Evolutionary conservation across 441 rosid species (phyloP).

Genomic region (Eruca vesicaria): DNA sequence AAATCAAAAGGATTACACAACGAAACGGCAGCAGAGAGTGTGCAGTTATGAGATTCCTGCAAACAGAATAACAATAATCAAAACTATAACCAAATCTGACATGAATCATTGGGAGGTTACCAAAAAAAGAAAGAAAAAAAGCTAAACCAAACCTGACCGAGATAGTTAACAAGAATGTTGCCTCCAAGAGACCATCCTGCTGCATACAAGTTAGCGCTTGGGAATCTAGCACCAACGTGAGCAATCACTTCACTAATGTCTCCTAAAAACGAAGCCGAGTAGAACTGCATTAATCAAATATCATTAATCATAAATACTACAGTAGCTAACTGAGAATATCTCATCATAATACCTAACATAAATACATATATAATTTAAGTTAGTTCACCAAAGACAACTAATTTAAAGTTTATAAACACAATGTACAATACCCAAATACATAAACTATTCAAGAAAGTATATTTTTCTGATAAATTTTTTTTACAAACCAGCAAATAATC

Average conservation of each 20-base stretch:
- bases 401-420: too few species aligned
- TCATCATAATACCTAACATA: too few species aligned
- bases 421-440: too few species aligned
- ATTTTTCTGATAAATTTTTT: too few species aligned
- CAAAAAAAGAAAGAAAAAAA: neutral
- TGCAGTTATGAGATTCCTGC: slow-evolving; percentile 70
- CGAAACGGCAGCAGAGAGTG: slow-evolving; percentile 79
- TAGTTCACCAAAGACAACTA: too few species aligned
- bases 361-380: too few species aligned
- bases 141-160: slow-evolving; percentile 66
- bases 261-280: slow-evolving; percentile 91
- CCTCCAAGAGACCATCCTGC: slow-evolving; percentile 95
- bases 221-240: slow-evolving; percentile 53
- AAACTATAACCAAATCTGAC: neutral
- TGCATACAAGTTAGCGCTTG: slow-evolving; percentile 76
- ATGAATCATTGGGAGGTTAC: neutral
- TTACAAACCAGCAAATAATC: too few species aligned
- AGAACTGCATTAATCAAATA: slow-evolving; percentile 60
- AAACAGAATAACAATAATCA: neutral
- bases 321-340: neutral
- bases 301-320: slow-evolving; percentile 27
- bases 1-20: slow-evolving; percentile 90
- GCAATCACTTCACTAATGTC: slow-evolving; percentile 67
- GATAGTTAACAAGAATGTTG: slow-evolving; percentile 80
- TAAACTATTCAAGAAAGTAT: too few species aligned